Evolutionary conservation across 2,329 filamentous ascomycete genomes (phyloP).

Genomic region (Peltaster fructicola): DNA sequence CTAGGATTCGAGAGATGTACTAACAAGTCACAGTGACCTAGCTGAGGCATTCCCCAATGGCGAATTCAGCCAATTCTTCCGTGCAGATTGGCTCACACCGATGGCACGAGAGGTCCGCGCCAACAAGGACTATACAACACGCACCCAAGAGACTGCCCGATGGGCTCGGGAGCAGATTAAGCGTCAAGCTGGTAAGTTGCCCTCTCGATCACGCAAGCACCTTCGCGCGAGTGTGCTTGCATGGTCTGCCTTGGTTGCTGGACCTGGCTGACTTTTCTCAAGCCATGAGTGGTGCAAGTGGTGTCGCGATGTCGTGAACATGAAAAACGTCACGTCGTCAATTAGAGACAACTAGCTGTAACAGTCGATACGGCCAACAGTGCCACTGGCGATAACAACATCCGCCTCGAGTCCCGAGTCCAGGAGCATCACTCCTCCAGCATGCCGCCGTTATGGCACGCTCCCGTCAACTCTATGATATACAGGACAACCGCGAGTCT

Average conservation of each 20-base stretch:
- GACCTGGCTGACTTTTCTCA: not conserved
- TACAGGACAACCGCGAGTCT: too few species aligned
- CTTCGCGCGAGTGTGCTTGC: too few species aligned
- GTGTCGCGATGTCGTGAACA: too few species aligned
- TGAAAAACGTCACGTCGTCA: too few species aligned
- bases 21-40: slow-evolving; percentile 52
- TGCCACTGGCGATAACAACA: too few species aligned
- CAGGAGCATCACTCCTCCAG: too few species aligned
- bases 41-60: slow-evolving; percentile 86
- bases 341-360: too few species aligned
- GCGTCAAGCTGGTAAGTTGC: slow-evolving; percentile 43
- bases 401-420: too few species aligned
- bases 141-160: slow-evolving; percentile 84
- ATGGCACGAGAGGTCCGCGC: slow-evolving; percentile 85
- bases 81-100: slow-evolving; percentile 71
- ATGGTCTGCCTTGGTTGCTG: too few species aligned
- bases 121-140: slow-evolving; percentile 68
- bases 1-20: slow-evolving; percentile 6
- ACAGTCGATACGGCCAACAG: too few species aligned
- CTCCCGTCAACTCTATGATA: too few species aligned
- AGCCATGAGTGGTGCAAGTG: not conserved
- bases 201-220: not conserved
- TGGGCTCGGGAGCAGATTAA: slow-evolving; percentile 98
- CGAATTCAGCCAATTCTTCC: slow-evolving; percentile 69
- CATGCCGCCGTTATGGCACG: too few species aligned